Percentiles rank a stretch among this genome's conserved stretches.
phyloP scores from a whole-genome alignment of 2,329 filamentous ascomycete genomes.

The Stagonosporopsis vannaccii region DNA sequence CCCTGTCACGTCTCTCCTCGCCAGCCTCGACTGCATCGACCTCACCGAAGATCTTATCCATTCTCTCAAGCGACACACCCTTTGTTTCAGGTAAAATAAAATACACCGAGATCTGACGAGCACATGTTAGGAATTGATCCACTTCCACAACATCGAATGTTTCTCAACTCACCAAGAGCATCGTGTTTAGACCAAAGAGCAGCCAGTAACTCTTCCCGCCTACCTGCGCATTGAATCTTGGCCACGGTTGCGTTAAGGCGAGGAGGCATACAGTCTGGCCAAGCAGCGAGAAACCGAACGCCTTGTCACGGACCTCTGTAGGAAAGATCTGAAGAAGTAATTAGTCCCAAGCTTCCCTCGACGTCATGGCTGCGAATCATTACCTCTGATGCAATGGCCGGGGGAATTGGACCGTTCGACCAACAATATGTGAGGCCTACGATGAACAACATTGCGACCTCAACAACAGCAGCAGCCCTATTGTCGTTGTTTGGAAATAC shows the following conservation, averaged over 20 bases:
- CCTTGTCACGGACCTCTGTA: conserved; percentile 10
- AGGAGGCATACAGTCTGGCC: conserved; percentile 10
- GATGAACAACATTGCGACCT: conserved; percentile 14
- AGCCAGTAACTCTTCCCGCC: conserved; percentile 17
- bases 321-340: conserved; percentile 1
- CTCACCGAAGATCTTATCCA: conserved; percentile 34
- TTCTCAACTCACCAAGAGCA: conserved; percentile 5
- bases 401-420: conserved; percentile 15
- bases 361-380: background rate
- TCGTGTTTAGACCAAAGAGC: conserved; percentile 6
- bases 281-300: conserved; percentile 13
- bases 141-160: background rate
- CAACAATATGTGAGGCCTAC: conserved; percentile 15
- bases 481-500: conserved; percentile 5
- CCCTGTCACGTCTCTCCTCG: background rate
- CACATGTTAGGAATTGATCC: background rate
- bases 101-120: conserved; percentile 14
- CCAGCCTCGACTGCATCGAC: conserved; percentile 10
- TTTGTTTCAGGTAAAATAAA: conserved; percentile 38
- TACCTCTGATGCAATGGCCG: conserved; percentile 13
- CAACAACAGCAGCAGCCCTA: conserved; percentile 7
- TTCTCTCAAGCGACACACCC: conserved; percentile 34
- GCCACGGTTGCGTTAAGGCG: conserved; percentile 13
- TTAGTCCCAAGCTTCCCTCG: background rate
- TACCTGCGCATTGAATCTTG: conserved; percentile 8